phyloP scores from a whole-genome alignment of 352 stramenopile species.

The Phytophthora meadii region DNA sequence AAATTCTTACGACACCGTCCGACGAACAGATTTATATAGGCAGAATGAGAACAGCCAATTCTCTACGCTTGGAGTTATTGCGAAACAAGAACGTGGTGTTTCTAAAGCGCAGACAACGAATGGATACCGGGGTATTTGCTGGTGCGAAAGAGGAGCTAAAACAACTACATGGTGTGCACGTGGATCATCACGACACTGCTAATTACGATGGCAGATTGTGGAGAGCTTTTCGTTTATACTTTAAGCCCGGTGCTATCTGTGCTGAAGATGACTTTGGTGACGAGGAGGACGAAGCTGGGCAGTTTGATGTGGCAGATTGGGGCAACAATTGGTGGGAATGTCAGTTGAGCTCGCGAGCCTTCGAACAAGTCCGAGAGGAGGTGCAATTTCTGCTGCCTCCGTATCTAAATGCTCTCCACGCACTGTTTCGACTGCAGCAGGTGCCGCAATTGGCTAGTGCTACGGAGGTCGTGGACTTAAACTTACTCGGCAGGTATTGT shows the following conservation, averaged over 20 bases:
- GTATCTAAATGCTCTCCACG: constrained; percentile 59
- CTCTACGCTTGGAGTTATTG: constrained; percentile 61
- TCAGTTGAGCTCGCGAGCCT: constrained; percentile 32
- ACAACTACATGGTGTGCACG: constrained; percentile 12
- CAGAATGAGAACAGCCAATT: constrained; percentile 54
- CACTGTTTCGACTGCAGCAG: constrained; percentile 64
- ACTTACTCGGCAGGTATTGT: constrained; percentile 48
- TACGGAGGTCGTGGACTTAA: constrained; percentile 51
- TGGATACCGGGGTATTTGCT: constrained; percentile 18
- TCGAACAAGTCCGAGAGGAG: constrained; percentile 45
- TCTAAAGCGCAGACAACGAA: constrained; percentile 55
- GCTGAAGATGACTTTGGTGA: constrained; percentile 30
- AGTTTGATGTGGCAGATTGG: constrained; percentile 33
- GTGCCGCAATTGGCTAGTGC: constrained; percentile 42
- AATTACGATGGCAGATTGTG: constrained; percentile 38
- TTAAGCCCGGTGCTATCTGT: constrained; percentile 13
- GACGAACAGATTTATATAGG: constrained; percentile 7
- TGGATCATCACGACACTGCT: background rate
- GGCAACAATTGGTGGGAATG: constrained; percentile 45
- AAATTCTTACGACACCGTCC: constrained; percentile 50
- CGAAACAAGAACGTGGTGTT: constrained; percentile 65
- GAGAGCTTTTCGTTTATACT: constrained; percentile 43
- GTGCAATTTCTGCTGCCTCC: constrained; percentile 42
- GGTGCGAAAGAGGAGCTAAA: constrained; percentile 30
- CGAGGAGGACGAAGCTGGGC: constrained; percentile 17